These are phyloP conservation scores for Scenedesmus sp. DNA, from an alignment of 163 green algal species.

Conservation along the genomic window DNA sequence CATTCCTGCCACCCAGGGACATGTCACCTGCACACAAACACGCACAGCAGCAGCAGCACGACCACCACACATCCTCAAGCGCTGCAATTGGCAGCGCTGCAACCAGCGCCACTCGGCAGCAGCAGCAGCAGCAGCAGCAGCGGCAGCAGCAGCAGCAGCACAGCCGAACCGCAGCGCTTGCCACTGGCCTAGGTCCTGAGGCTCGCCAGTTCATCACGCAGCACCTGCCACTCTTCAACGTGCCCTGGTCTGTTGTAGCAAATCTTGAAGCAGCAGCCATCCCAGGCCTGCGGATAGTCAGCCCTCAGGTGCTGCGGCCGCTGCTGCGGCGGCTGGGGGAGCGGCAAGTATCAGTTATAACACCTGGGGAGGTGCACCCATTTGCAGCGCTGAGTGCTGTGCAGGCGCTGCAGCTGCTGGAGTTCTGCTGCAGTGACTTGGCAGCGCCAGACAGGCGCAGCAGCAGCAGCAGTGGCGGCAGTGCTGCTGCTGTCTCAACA, in stretches of 20 bases:
- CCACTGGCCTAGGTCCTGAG: slow-evolving; percentile 20
- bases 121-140: background rate
- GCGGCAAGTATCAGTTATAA: background rate
- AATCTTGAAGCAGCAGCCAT: slow-evolving; percentile 42
- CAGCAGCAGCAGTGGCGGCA: background rate
- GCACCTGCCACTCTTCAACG: slow-evolving; percentile 50
- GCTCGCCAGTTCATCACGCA: slow-evolving; percentile 48
- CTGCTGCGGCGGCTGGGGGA: slow-evolving; percentile 41
- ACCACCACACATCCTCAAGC: background rate
- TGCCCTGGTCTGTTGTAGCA: slow-evolving; percentile 45
- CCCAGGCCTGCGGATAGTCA: slow-evolving; percentile 22
- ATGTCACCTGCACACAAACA: background rate
- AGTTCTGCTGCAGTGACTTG: slow-evolving; percentile 50
- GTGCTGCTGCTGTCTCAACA: background rate
- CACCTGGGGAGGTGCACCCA: background rate
- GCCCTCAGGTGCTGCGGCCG: slow-evolving; percentile 27
- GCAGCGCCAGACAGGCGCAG: background rate
- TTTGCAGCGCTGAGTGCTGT: background rate
- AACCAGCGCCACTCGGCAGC: background rate
- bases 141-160: background rate
- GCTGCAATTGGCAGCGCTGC: no score
- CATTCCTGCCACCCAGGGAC: slow-evolving; percentile 40
- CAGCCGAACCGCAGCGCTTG: background rate
- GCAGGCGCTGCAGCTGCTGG: slow-evolving; percentile 47
- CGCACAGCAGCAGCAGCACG: background rate